Base-by-base conservation (phyloP, 108 stramenopile genomes). In the Seminavis robusta region DNA sequence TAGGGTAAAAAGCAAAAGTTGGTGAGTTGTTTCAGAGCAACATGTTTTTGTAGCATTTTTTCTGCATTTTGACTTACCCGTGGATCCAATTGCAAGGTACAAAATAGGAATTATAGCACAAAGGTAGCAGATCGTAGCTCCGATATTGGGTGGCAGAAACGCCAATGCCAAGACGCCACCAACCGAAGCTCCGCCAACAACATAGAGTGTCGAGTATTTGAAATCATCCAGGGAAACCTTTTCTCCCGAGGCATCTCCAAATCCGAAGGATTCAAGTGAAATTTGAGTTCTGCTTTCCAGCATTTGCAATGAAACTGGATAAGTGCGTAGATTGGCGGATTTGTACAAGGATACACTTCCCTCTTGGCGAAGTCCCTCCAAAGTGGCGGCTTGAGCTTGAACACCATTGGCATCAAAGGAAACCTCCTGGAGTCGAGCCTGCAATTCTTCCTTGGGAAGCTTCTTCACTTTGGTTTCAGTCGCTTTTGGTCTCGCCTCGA, bases 181-280 rank as follows among this genome's bases (percentile, higher is more conserved):
- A 0, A 86, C 59, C 6, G 80, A 64, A 37, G 61, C 62, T 8
- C 73, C 83, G 6, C 81, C 53, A 3, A 74, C 70, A 3, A 92
- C 83, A 31, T 56, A 76, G 1, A 88, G 38, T 3, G 91, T 88
- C 10, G 82, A 80, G 64, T 86, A 77, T 45, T 75, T 86, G 69
- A 92, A 88, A 56, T 92, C 91, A 57, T 92, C 91, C 53, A 92
- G 67, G 40, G 66, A 71, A 29, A 92, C 86, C 59, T 86, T 81
- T 21, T 70, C 73, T 25, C 72, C 79, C 17, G 58, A 41, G 2
- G 39, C 65, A 16, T 28, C 43, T 20, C 78, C 81, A 37, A 92
- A 59, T 13, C 85, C 85, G 15, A 92, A 52, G 42, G 68, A 60
- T 44, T 63, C 61, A 9, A 58, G 61, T 4, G 84, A 88, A 9